Base-by-base conservation (phyloP, 2,329 filamentous ascomycete species). In the Diaporthe citrichinensis region DNA sequence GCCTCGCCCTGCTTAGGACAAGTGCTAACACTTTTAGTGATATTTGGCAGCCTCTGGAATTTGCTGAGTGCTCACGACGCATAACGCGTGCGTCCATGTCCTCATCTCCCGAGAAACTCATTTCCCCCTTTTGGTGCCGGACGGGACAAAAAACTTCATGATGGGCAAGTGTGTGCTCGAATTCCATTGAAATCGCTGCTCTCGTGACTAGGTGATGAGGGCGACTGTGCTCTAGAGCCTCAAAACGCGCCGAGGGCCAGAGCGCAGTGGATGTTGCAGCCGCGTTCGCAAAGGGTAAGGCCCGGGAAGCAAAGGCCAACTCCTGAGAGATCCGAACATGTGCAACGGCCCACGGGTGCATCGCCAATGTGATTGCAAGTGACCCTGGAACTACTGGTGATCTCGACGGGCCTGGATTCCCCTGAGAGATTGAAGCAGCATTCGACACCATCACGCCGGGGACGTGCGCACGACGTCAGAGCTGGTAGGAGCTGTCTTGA, bases 401-500 rank as follows among this genome's bases (percentile, higher is more conserved):
- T 69, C 65, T 69, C 49, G 65, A 55, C 46, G 34, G 49, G 65
- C 58, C 71, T 71, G 68, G 68, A 34, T 58, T 49, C 55, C 53
- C 68, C 68, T 71, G 51, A 49, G 51, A 46, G 31, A 28, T 46
- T 58, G 39, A 41, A 34, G 71, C 41, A 73, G 49, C 58, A 57
- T 55, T 73, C 71, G 55, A 73, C 71, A 73, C 58, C 58, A 62
- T 72, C 69, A 73, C 44, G 71, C 34, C 34, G 58, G 71, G 58
- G 59, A 65, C 71, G 58, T 65, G 71, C 58, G 51, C 71, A 53
- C 46, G 57, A 61, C 71, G 71, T 73, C 71, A 73, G 71, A 73
- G 36, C 58, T 44, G 71, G 25, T 34, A 61, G 23, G 46, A 39
- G 44, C 34, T 53, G 44, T 39, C 46, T 39, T 65, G 36, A 53